phyloP scores from a whole-genome alignment of 345 rosid genomes.

The Rhodomyrtus tomentosa region DNA sequence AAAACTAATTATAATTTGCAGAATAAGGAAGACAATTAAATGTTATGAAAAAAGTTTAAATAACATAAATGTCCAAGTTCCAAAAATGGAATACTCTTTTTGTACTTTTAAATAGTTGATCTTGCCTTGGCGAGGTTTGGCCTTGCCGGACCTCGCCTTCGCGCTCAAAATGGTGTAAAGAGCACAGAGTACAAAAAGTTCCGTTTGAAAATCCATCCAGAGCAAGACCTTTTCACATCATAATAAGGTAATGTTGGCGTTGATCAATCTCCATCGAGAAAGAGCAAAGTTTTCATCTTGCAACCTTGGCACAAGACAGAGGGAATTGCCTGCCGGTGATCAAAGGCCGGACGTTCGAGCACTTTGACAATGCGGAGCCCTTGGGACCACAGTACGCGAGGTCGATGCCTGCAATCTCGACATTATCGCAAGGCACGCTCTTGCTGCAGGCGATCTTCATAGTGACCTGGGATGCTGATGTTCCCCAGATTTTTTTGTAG shows the following conservation, averaged over 20 bases:
- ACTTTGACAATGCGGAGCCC: background rate
- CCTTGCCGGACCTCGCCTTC: too few relatives aligned
- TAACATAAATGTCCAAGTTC: too few relatives aligned
- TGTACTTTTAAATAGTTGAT: too few relatives aligned
- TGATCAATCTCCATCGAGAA: background rate
- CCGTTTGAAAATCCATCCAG: background rate
- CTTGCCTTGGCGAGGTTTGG: too few relatives aligned
- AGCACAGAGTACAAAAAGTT: background rate
- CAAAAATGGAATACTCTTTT: too few relatives aligned
- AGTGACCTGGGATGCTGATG: too few relatives aligned
- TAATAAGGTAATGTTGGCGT: too few relatives aligned
- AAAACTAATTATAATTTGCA: too few relatives aligned
- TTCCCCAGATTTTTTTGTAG: slow-evolving; percentile 35
- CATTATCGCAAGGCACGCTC: slow-evolving; percentile 17
- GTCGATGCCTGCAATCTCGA: slow-evolving; percentile 1
- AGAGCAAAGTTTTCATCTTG: background rate
- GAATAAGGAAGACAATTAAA: too few relatives aligned
- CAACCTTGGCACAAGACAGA: background rate
- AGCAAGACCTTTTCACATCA: background rate
- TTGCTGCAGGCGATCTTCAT: slow-evolving; percentile 40
- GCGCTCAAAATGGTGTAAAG: too few relatives aligned
- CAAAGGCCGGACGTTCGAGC: slow-evolving; percentile 2
- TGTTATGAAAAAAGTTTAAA: too few relatives aligned
- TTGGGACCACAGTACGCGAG: background rate
- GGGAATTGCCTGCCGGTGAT: slow-evolving; percentile 6